Conservation (phyloP, 2,329 filamentous ascomycete species). For the Talaromyces sp. region DNA sequence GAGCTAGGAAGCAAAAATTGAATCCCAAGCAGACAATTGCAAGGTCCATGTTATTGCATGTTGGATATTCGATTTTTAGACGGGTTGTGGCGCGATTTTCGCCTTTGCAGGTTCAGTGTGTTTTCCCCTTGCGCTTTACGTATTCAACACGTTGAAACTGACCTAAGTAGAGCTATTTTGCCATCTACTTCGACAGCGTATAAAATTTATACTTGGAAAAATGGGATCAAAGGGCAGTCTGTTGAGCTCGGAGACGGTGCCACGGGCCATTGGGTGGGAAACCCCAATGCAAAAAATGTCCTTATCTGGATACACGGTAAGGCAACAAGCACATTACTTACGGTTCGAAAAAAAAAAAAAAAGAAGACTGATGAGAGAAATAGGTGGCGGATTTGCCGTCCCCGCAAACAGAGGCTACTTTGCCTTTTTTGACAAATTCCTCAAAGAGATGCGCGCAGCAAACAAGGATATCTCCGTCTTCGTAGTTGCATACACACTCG, state of each 20-base stretch:
- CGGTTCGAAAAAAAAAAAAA: not conserved
- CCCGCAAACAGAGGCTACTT: constrained; percentile 48
- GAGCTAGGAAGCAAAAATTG: constrained; percentile 12
- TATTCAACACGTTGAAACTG: not conserved
- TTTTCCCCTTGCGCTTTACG: not conserved
- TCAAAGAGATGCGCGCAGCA: constrained; percentile 38
- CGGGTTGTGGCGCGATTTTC: constrained; percentile 30
- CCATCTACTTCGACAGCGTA: constrained; percentile 10
- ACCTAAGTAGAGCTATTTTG: not conserved
- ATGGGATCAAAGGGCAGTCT: constrained; percentile 24
- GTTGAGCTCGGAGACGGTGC: constrained; percentile 34
- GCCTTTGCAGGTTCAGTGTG: constrained; percentile 31
- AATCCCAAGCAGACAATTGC: constrained; percentile 21
- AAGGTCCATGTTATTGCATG: constrained; percentile 30
- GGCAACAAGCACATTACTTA: not conserved
- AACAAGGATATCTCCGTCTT: constrained; percentile 50
- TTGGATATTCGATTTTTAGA: constrained; percentile 35
- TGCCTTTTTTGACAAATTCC: constrained; percentile 46
- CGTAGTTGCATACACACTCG: constrained; percentile 58
- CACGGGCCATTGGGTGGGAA: constrained; percentile 39
- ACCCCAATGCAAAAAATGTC: constrained; percentile 35
- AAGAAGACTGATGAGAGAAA: constrained; percentile 28
- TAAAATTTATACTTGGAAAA: constrained; percentile 9
- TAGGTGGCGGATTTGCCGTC: constrained; percentile 56
- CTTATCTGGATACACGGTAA: constrained; percentile 40